Base-by-base conservation (phyloP, 225 moss, liverwort and hornwort species). In the Takakia lepidozioides region DNA sequence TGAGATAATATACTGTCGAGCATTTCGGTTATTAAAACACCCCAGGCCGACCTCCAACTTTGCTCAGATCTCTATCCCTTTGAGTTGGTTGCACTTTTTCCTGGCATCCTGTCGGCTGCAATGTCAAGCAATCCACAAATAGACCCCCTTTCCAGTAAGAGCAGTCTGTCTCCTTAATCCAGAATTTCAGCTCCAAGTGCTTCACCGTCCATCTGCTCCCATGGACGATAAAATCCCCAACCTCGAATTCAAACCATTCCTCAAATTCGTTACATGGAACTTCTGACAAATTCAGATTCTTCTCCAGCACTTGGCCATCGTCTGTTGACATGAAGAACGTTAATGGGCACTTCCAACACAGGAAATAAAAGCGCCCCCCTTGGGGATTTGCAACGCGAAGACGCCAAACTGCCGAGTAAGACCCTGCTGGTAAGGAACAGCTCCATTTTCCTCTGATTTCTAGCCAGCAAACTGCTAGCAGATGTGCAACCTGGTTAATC, bases 201-300 rank as follows among this genome's bases (percentile, higher is more conserved):
- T 70, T 68, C 10, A 62, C 56, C 22, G 63, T 52, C 9, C 57
- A 59, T 24, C 66, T 53, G 20, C 58, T 60, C 10, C 85, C 83
- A 18, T 5, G 27, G 20, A 93, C 73, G 29, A 64, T 64, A 27
- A 93, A 60, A 27, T 68, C 71, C 26, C 93, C 93, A 6, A 93
- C 88, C 67, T 86, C 93, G 25, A 88, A 83, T 36, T 93, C 93
- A 23, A 83, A 56, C 93, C 93, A 93, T 24, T 88, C 73, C 56
- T 88, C 76, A n/a, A 82, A 92, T 10, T 61, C 34, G 6, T 59
- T 70, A n/a, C 55, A 48, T 2, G 61, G 65, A 23, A 73, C 21
- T 4, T 72, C 64, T 19, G 69, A 59, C 20, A 93, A 66, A 26
- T 86, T 78, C 3, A 93, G 67, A 10, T 76, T 70, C 24, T 59